These are phyloP conservation scores for Aureoboletus auriporus DNA, from an alignment of 768 basidiomycete genomes.

Conservation along the genomic window DNA sequence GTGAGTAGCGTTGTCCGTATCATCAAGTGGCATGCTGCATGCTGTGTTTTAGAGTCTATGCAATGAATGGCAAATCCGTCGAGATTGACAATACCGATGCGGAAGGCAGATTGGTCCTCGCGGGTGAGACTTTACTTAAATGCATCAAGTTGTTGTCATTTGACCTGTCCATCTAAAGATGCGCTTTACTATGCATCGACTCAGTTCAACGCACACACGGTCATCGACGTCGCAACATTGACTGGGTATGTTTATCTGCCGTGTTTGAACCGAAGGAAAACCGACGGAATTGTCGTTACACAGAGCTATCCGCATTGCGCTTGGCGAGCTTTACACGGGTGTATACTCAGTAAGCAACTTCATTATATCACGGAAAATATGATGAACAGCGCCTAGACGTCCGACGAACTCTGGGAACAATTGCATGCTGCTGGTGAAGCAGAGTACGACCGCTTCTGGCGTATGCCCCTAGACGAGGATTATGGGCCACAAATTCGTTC, in stretches of 20 bases:
- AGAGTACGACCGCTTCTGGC: constrained; percentile 85
- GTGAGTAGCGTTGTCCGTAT: constrained; percentile 35
- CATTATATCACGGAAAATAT: too few relatives aligned
- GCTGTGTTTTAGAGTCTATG: constrained; percentile 51
- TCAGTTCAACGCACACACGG: constrained; percentile 72
- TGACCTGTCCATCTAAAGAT: constrained; percentile 39
- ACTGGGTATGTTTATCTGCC: constrained; percentile 50
- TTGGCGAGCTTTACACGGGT: constrained; percentile 75
- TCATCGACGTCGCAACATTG: constrained; percentile 86
- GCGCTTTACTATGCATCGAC: constrained; percentile 81
- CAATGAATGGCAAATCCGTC: constrained; percentile 85
- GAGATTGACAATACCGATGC: constrained; percentile 89
- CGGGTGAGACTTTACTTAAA: constrained; percentile 40
- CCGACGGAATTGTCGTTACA: not conserved
- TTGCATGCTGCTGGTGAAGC: constrained; percentile 65
- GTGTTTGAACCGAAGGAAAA: not conserved
- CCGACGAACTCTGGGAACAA: constrained; percentile 69
- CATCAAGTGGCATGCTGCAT: not conserved
- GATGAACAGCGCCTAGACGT: constrained; percentile 42
- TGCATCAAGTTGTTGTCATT: not conserved
- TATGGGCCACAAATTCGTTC: constrained; percentile 72
- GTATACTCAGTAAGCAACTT: constrained; percentile 61
- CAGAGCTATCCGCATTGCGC: constrained; percentile 68
- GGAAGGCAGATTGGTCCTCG: constrained; percentile 72
- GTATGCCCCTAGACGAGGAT: constrained; percentile 84